Conservation (phyloP, 129 eudicot genomes). For the Flaveria robusta region DNA sequence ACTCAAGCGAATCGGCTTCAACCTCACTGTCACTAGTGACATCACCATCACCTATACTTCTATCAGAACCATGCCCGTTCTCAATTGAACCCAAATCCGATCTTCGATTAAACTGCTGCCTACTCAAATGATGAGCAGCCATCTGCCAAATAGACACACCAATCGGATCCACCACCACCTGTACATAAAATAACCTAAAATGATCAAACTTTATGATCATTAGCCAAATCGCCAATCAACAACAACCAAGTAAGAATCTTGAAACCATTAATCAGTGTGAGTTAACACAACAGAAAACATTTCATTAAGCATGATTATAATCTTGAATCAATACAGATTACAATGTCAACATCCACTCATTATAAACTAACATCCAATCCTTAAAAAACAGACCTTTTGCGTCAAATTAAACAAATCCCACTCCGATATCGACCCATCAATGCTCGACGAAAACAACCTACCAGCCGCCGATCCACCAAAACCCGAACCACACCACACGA, state of each 20-base stretch:
- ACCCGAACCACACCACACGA: constrained; percentile 77
- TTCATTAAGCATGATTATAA: background rate
- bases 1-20: constrained; percentile 49
- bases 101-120: constrained; percentile 8
- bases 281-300: background rate
- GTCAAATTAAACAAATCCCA: constrained; percentile 78
- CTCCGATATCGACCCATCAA: constrained; percentile 84
- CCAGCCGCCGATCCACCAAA: constrained; percentile 42
- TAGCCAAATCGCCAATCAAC: background rate
- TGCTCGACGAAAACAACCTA: constrained; percentile 76
- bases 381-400: constrained; percentile 50
- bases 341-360: background rate
- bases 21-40: constrained; percentile 54
- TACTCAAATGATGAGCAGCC: constrained; percentile 54
- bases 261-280: no score
- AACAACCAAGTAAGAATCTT: background rate
- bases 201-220: background rate
- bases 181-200: constrained; percentile 26
- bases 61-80: constrained; percentile 46
- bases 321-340: no score
- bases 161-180: constrained; percentile 77
- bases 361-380: background rate
- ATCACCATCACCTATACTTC: constrained; percentile 32
- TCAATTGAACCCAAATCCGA: constrained; percentile 28
- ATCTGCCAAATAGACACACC: constrained; percentile 92